Evolutionary conservation across 768 basidiomycete genomes (phyloP).

Genomic region (Phanerodontia chrysosporium): DNA sequence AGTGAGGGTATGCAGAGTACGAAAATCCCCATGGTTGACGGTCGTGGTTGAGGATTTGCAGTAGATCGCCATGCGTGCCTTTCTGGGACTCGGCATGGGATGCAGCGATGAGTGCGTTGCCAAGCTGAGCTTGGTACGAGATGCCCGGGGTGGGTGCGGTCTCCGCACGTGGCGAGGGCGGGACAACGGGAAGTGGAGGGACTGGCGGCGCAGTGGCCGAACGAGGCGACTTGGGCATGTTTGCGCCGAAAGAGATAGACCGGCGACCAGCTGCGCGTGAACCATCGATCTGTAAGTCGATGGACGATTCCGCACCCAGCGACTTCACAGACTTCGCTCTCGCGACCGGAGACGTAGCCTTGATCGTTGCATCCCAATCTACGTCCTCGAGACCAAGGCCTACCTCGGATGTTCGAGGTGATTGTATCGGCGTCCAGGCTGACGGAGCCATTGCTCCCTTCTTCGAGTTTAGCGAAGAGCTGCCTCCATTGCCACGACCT

Average conservation of each 20-base stretch:
- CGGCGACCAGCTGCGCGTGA: conserved; percentile 55
- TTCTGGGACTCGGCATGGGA: conserved; percentile 93
- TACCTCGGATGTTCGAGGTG: conserved; percentile 7
- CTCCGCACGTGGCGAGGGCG: conserved; percentile 30
- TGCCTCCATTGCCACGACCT: conserved; percentile 38
- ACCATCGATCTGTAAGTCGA: conserved; percentile 29
- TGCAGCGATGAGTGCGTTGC: conserved; percentile 86
- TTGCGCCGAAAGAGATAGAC: conserved; percentile 59
- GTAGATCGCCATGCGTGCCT: conserved; percentile 85
- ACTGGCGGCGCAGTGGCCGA: conserved; percentile 34
- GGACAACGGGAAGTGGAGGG: conserved; percentile 45
- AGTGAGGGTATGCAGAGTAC: conserved; percentile 73
- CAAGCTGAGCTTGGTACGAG: conserved; percentile 68
- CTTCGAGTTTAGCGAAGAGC: conserved; percentile 20
- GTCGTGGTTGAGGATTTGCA: conserved; percentile 90
- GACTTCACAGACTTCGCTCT: conserved; percentile 19
- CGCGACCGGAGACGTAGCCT: conserved; percentile 13
- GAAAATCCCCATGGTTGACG: conserved; percentile 88
- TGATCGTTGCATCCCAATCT: conserved; percentile 40
- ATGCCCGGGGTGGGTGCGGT: conserved; percentile 30
- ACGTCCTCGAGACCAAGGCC: conserved; percentile 34
- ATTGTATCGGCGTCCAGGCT: conserved; percentile 9
- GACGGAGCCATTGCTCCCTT: conserved; percentile 26
- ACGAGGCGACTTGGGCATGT: not conserved
- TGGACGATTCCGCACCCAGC: conserved; percentile 26